Evolutionary conservation across 805 yeast genomes (phyloP).

Genomic region (Limtongia smithiae): DNA sequence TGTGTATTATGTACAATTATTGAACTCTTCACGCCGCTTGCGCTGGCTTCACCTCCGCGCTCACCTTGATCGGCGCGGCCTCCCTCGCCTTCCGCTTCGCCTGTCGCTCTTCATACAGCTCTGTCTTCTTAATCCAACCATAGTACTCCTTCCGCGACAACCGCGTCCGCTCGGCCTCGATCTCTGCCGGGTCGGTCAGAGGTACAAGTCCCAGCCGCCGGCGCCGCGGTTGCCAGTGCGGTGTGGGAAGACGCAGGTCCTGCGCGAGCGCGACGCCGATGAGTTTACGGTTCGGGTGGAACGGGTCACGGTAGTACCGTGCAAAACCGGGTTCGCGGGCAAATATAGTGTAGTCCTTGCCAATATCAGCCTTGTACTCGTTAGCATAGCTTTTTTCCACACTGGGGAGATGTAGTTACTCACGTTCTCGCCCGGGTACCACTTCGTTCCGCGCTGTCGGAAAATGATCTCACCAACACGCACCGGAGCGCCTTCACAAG

Average conservation of each 20-base stretch:
- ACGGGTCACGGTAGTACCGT: slow-evolving; percentile 87
- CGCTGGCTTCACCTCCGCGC: too few species aligned
- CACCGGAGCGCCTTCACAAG: slow-evolving; percentile 45
- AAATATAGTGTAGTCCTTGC: slow-evolving; percentile 88
- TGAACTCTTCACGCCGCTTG: too few species aligned
- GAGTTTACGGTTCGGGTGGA: slow-evolving; percentile 88
- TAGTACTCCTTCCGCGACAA: slow-evolving; percentile 63
- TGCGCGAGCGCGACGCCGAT: slow-evolving; percentile 78
- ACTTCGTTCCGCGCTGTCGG: slow-evolving; percentile 93
- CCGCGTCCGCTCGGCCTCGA: slow-evolving; percentile 55
- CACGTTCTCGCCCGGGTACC: slow-evolving; percentile 90
- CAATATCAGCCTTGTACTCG: slow-evolving; percentile 48
- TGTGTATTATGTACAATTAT: too few species aligned
- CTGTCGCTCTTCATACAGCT: slow-evolving; percentile 8
- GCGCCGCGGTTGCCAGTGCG: slow-evolving; percentile 83
- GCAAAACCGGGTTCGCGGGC: slow-evolving; percentile 93
- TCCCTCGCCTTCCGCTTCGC: slow-evolving; percentile 4
- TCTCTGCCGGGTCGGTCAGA: slow-evolving; percentile 49
- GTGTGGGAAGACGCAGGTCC: slow-evolving; percentile 69
- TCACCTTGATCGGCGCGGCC: too few species aligned
- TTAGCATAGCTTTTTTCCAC: too few species aligned
- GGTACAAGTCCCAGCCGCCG: slow-evolving; percentile 76
- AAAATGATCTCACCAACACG: slow-evolving; percentile 79
- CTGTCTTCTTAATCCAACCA: slow-evolving; percentile 19
- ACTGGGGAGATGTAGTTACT: background rate